phyloP scores from a whole-genome alignment of 1,284 basidiomycete species.

The Meira miltonrushii region DNA sequence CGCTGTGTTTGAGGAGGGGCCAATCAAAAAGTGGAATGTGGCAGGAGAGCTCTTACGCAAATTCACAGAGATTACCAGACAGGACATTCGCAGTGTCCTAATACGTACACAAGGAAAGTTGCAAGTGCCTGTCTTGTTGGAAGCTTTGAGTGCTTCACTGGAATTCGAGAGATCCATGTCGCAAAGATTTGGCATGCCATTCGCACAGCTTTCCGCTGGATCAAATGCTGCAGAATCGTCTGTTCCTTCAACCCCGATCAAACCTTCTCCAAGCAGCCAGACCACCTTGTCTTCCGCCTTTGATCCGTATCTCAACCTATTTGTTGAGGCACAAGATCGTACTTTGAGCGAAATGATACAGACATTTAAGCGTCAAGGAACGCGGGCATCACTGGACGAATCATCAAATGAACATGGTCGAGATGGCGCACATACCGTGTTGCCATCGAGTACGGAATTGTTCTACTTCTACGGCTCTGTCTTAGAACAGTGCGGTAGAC shows the following conservation, averaged over 20 bases:
- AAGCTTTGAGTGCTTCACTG: slow-evolving; percentile 42
- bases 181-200: slow-evolving; percentile 26
- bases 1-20: slow-evolving; percentile 40
- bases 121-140: slow-evolving; percentile 41
- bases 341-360: slow-evolving; percentile 46
- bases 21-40: slow-evolving; percentile 29
- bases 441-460: slow-evolving; percentile 89
- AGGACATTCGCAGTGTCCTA: slow-evolving; percentile 45
- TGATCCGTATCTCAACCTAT: slow-evolving; percentile 83
- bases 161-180: slow-evolving; percentile 43
- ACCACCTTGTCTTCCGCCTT: slow-evolving; percentile 66
- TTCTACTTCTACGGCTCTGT: slow-evolving; percentile 97
- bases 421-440: slow-evolving; percentile 61
- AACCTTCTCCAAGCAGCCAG: slow-evolving; percentile 42
- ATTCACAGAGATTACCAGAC: slow-evolving; percentile 47
- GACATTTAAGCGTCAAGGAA: slow-evolving; percentile 13
- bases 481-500: slow-evolving; percentile 81
- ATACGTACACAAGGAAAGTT: slow-evolving; percentile 40
- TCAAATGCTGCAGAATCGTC: no score
- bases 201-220: background rate
- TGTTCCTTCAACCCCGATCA: background rate
- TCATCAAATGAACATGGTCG: slow-evolving; percentile 58
- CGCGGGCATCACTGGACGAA: slow-evolving; percentile 19
- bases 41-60: slow-evolving; percentile 24
- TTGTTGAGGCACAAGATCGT: slow-evolving; percentile 89